Percentiles rank a stretch among this genome's conserved stretches.
phyloP scores from a whole-genome alignment of 208 protist species.

The Crithidia fasciculata region DNA sequence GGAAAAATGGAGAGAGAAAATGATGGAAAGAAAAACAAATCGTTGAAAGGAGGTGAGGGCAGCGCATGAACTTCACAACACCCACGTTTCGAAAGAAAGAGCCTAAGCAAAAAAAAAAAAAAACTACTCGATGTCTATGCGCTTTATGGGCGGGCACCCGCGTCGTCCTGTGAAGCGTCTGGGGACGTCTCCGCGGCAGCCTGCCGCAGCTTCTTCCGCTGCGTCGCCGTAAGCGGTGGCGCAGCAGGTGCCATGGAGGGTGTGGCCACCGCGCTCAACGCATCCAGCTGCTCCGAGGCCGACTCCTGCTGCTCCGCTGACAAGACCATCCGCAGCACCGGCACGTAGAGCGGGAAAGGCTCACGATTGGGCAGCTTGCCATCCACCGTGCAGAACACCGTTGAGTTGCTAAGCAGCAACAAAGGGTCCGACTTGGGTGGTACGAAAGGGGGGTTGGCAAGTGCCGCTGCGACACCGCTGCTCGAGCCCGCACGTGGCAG shows the following conservation, averaged over 20 bases:
- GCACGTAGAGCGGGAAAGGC: slow-evolving; percentile 44
- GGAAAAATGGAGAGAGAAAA: too few relatives aligned
- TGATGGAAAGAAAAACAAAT: not conserved
- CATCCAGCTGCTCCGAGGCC: slow-evolving; percentile 9
- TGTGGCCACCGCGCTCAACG: not conserved
- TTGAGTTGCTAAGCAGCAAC: slow-evolving; percentile 33
- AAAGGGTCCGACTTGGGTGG: not conserved
- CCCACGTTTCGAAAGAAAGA: slow-evolving; percentile 6
- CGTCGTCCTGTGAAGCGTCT: slow-evolving; percentile 16
- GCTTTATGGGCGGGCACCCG: not conserved
- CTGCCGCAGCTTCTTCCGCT: slow-evolving; percentile 33
- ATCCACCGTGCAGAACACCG: slow-evolving; percentile 41
- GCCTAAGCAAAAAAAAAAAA: slow-evolving; percentile 33
- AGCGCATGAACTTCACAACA: too few relatives aligned
- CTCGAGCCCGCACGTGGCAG: slow-evolving; percentile 5
- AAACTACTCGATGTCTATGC: not conserved
- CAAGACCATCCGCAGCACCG: slow-evolving; percentile 28
- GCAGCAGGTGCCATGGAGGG: slow-evolving; percentile 10
- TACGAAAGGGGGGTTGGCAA: too few relatives aligned
- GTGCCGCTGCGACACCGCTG: not conserved
- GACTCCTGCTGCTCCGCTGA: slow-evolving; percentile 25
- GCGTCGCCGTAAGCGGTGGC: slow-evolving; percentile 33
- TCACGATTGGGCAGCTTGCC: slow-evolving; percentile 25
- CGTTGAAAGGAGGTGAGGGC: not conserved
- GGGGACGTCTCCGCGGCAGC: slow-evolving; percentile 1